Percentiles rank a stretch among this genome's conserved stretches.
phyloP scores from a whole-genome alignment of 495 filamentous ascomycete species.

The Halenospora varia region DNA sequence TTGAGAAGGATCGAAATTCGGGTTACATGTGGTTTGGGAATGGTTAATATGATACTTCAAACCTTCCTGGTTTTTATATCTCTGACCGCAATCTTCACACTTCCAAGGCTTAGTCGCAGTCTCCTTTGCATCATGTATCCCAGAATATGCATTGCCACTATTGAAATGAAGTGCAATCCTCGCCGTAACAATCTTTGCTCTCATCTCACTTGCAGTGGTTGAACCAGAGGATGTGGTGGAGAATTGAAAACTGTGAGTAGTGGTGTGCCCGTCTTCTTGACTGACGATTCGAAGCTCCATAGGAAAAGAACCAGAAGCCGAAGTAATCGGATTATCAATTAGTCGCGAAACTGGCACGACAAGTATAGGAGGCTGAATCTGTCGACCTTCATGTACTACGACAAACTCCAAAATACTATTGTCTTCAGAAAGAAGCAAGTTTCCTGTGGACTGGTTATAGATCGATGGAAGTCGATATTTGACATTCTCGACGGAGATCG shows the following conservation, averaged over 20 bases:
- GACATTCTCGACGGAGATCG: not conserved
- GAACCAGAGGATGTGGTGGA: not conserved
- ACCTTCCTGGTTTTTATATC: conserved; percentile 49
- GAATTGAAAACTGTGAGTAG: conserved; percentile 15
- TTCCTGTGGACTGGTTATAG: conserved; percentile 9
- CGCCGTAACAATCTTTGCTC: conserved; percentile 18
- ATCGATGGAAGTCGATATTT: conserved; percentile 6
- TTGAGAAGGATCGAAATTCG: conserved; percentile 35
- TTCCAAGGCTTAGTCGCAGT: conserved; percentile 25
- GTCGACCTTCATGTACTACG: not conserved
- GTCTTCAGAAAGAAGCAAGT: conserved; percentile 17
- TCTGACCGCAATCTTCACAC: conserved; percentile 43
- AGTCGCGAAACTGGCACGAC: conserved; percentile 8
- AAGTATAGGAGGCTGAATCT: conserved; percentile 3
- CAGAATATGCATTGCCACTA: not conserved
- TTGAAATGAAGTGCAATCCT: not conserved
- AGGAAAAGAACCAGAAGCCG: conserved; percentile 13
- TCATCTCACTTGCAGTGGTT: conserved; percentile 9
- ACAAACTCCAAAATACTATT: conserved; percentile 11
- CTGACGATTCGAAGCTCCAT: conserved; percentile 20
- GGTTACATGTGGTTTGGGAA: conserved; percentile 45
- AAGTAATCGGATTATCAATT: conserved; percentile 11
- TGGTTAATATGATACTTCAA: conserved; percentile 49
- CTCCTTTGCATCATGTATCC: not conserved
- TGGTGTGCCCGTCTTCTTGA: not conserved